phyloP scores from a whole-genome alignment of 2,329 filamentous ascomycete genomes.

The Orbilia brochopaga region DNA sequence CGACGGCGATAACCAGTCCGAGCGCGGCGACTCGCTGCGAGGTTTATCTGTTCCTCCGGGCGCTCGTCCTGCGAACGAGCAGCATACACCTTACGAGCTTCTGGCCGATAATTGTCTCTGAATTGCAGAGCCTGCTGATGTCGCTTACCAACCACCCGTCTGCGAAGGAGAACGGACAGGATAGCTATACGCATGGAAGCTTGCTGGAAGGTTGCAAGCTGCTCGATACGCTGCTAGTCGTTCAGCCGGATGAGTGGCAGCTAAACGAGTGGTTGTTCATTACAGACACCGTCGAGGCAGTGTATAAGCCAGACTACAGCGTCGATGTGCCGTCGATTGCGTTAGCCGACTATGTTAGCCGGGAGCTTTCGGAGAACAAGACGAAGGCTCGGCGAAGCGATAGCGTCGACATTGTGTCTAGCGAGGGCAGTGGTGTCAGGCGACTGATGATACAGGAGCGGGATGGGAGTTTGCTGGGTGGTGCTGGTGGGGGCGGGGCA shows the following conservation, averaged over 20 bases:
- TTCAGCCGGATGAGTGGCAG: slow-evolving; percentile 94
- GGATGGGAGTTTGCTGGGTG: slow-evolving; percentile 61
- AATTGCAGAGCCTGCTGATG: slow-evolving; percentile 67
- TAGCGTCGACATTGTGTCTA: slow-evolving; percentile 51
- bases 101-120: slow-evolving; percentile 88
- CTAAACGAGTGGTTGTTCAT: slow-evolving; percentile 98
- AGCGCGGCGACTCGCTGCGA: slow-evolving; percentile 88
- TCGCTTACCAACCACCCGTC: slow-evolving; percentile 22
- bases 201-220: slow-evolving; percentile 93
- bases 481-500: slow-evolving; percentile 63
- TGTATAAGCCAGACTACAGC: slow-evolving; percentile 65
- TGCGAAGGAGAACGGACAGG: slow-evolving; percentile 66
- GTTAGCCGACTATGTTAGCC: slow-evolving; percentile 42
- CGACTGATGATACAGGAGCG: slow-evolving; percentile 62
- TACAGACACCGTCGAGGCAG: slow-evolving; percentile 93
- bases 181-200: slow-evolving; percentile 76
- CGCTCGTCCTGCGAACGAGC: slow-evolving; percentile 78
- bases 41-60: slow-evolving; percentile 84
- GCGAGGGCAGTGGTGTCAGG: slow-evolving; percentile 55
- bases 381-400: slow-evolving; percentile 48
- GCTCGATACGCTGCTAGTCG: slow-evolving; percentile 82
- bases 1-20: slow-evolving; percentile 85
- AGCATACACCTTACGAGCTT: slow-evolving; percentile 79
- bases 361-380: slow-evolving; percentile 39
- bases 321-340: slow-evolving; percentile 45